Conservation (phyloP, 2,329 filamentous ascomycete species). For the Thielaviopsis populi region DNA sequence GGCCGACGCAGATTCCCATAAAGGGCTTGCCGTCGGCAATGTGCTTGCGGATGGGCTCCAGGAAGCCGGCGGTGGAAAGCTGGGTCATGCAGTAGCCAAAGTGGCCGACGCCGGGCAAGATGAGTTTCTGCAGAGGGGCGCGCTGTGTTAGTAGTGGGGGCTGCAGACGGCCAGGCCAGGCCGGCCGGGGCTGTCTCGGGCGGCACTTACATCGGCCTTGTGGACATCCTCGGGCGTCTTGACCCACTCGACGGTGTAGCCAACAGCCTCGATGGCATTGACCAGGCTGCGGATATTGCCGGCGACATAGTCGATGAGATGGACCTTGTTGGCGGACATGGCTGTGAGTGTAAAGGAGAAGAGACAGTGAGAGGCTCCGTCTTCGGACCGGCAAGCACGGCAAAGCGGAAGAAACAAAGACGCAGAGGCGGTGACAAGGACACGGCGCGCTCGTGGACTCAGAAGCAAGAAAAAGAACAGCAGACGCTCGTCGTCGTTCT, state of each 20-base stretch:
- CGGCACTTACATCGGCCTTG: slow-evolving; percentile 56
- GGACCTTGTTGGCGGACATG: slow-evolving; percentile 56
- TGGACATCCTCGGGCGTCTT: slow-evolving; percentile 68
- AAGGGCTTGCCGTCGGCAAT: slow-evolving; percentile 89
- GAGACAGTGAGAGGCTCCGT: slow-evolving; percentile 7
- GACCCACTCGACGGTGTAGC: slow-evolving; percentile 88
- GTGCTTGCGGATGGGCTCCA: slow-evolving; percentile 68
- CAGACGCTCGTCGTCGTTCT: neutral
- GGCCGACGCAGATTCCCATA: slow-evolving; percentile 90
- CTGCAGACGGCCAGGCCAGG: neutral
- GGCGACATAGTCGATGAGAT: slow-evolving; percentile 78
- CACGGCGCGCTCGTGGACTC: too few relatives aligned
- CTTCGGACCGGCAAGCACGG: slow-evolving; percentile 6
- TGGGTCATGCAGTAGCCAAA: slow-evolving; percentile 91
- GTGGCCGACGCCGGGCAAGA: slow-evolving; percentile 90
- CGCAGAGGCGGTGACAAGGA: neutral
- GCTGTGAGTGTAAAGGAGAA: slow-evolving; percentile 10
- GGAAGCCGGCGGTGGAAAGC: slow-evolving; percentile 65
- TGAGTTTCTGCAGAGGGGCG: slow-evolving; percentile 54
- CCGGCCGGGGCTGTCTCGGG: neutral
- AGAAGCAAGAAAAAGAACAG: neutral
- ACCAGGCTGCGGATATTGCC: slow-evolving; percentile 92
- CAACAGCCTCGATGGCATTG: slow-evolving; percentile 93
- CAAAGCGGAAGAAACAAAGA: neutral
- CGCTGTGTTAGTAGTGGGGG: slow-evolving; percentile 6